Conservation (phyloP, 169 alveolate genomes). For the Fabrea salina region DNA sequence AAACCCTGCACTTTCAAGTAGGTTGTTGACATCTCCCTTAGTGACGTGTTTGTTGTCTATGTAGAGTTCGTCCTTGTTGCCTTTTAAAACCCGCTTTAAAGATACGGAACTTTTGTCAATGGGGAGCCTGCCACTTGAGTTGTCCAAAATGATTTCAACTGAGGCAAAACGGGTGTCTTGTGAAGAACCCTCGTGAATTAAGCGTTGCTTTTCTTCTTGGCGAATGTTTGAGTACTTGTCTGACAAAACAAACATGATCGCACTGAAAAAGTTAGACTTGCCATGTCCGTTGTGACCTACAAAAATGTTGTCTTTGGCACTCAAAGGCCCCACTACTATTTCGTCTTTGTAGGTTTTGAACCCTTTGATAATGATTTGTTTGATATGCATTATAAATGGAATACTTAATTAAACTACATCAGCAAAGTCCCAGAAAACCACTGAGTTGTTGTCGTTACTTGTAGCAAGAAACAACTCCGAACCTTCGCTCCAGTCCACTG, state of each 20-base stretch:
- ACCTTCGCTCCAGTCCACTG: conserved; percentile 12
- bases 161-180: conserved; percentile 55
- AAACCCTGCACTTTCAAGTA: conserved; percentile 79
- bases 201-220: conserved; percentile 60
- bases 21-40: conserved; percentile 67
- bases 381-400: conserved; percentile 74
- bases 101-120: conserved; percentile 64
- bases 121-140: conserved; percentile 67
- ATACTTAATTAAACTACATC: no score
- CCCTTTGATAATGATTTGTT: conserved; percentile 76
- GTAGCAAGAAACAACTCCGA: not conserved
- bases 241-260: conserved; percentile 68
- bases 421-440: conserved; percentile 5
- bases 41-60: conserved; percentile 70
- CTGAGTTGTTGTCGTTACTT: not conserved
- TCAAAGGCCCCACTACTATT: conserved; percentile 55
- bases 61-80: conserved; percentile 67
- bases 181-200: conserved; percentile 73
- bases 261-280: conserved; percentile 70
- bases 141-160: conserved; percentile 73
- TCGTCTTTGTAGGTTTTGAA: conserved; percentile 84
- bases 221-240: conserved; percentile 61
- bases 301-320: conserved; percentile 77
- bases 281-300: conserved; percentile 83
- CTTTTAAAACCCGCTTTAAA: conserved; percentile 58